These are phyloP conservation scores for Sanghuangporus weigelae DNA, from an alignment of 1,284 basidiomycete genomes.

Conservation along the genomic window DNA sequence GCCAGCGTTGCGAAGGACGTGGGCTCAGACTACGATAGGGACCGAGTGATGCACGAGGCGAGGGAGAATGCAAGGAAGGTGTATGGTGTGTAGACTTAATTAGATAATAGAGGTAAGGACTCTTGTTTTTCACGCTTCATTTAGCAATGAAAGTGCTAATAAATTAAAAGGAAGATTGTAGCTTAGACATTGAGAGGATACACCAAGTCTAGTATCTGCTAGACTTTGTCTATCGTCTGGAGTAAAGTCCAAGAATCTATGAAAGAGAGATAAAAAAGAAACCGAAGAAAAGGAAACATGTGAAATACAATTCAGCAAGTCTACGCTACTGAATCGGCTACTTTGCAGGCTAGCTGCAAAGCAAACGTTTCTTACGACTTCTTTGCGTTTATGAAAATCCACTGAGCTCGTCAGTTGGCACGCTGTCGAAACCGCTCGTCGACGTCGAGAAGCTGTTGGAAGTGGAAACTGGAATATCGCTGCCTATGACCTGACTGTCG, in stretches of 20 bases:
- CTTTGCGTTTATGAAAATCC: background rate
- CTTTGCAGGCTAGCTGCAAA: constrained; percentile 3
- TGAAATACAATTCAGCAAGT: background rate
- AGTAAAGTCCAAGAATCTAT: background rate
- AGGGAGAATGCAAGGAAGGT: constrained; percentile 58
- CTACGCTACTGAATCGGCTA: background rate
- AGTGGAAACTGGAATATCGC: no score
- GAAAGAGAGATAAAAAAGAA: background rate
- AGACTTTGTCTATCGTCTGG: background rate
- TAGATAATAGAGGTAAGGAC: background rate
- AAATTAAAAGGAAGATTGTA: background rate
- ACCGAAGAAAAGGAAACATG: background rate
- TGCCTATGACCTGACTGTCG: no score
- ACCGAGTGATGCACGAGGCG: constrained; percentile 54
- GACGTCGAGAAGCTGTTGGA: no score
- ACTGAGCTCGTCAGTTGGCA: background rate
- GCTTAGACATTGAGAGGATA: background rate
- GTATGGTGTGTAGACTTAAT: constrained; percentile 49
- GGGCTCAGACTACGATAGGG: constrained; percentile 41
- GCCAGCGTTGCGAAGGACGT: constrained; percentile 42
- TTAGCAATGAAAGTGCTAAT: background rate
- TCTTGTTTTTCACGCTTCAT: background rate
- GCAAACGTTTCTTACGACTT: background rate
- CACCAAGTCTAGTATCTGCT: background rate
- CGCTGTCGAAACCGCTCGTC: background rate